Evolutionary conservation across 2,329 filamentous ascomycete genomes (phyloP).

Genomic region (Knufia fluminis): DNA sequence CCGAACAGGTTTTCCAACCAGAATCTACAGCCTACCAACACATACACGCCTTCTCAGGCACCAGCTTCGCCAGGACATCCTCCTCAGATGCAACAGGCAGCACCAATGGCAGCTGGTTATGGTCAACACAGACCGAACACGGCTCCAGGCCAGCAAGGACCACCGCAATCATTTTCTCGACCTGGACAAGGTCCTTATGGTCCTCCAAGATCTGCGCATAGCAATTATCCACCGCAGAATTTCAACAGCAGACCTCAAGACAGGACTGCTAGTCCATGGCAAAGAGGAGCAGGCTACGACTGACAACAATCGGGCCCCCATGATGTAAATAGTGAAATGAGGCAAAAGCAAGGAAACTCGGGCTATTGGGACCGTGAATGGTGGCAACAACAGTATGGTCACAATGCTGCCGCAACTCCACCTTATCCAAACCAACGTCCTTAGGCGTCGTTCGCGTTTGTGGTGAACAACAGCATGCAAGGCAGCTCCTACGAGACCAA

Average conservation of each 20-base stretch:
- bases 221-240: conserved; percentile 22
- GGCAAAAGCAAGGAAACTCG: conserved; percentile 13
- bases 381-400: conserved; percentile 16
- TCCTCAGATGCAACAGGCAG: conserved; percentile 9
- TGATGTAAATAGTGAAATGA: conserved; percentile 14
- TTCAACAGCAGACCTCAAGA: conserved; percentile 41
- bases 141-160: conserved; percentile 16
- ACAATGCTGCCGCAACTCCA: not conserved
- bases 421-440: not conserved
- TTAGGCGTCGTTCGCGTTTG: not conserved
- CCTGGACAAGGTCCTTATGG: conserved; percentile 5
- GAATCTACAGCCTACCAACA: conserved; percentile 17
- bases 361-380: conserved; percentile 24
- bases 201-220: conserved; percentile 20
- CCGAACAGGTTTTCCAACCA: conserved; percentile 25
- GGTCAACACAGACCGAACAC: conserved; percentile 13
- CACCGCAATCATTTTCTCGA: conserved; percentile 23
- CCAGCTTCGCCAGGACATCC: not conserved
- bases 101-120: not conserved
- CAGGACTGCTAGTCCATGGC: conserved; percentile 51
- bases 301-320: conserved; percentile 33
- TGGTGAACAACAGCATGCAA: not conserved
- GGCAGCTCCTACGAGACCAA: not conserved
- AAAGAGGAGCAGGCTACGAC: conserved; percentile 57
- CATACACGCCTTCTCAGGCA: conserved; percentile 23